Base-by-base conservation (phyloP, 768 basidiomycete genomes). In the Jaapia argillacea region DNA sequence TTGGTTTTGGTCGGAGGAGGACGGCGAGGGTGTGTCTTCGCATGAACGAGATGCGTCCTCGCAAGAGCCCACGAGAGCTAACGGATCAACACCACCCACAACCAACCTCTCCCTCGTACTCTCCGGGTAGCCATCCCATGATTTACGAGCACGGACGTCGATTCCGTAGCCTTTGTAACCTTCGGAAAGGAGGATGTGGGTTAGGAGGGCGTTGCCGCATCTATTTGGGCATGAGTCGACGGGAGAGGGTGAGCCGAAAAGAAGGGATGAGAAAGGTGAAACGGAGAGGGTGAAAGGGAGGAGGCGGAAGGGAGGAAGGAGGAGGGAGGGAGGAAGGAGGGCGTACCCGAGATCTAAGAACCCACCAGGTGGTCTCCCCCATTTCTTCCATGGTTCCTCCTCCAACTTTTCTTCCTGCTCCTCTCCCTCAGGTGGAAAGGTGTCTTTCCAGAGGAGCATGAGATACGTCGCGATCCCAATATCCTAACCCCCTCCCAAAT, bases 401-500 rank as follows among this genome's bases (percentile, higher is more conserved):
- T 46, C 48, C 3, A 14, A 24, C 14, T 39, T 48, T 22, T 49
- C 25, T 42, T 57, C 48, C 7, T 3, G 28, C 16, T 7, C 43
- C 6, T 4, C 39, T 33, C 43, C 41, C 36, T 41, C 27, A 23
- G 47, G 25, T 12, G 50, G 54, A 54, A 77, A 94, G 12, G 78
- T 79, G 26, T 75, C 68, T 53, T 84, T 88, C 94, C 94, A 97
- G 3, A 97, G 64, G 1, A 94, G 71, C 63, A 97, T 89, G 22
- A 98, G 68, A 58, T 86, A 97, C 1, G 90, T 89, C 2, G 91
- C 91, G 35, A 98, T 93, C 13, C 89, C 89, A 26, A 97, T 89
- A 57, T 98, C 94, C 85, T 94, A 52, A 24, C 37, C 27, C 13
- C 31, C 25, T 5, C 20, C 16, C 20, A 25, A 25, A 6, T 33